Evolutionary conservation across 768 basidiomycete species (phyloP), one percentile per base, ranked within the genome.

Genomic region (Royoungia palumana): DNA sequence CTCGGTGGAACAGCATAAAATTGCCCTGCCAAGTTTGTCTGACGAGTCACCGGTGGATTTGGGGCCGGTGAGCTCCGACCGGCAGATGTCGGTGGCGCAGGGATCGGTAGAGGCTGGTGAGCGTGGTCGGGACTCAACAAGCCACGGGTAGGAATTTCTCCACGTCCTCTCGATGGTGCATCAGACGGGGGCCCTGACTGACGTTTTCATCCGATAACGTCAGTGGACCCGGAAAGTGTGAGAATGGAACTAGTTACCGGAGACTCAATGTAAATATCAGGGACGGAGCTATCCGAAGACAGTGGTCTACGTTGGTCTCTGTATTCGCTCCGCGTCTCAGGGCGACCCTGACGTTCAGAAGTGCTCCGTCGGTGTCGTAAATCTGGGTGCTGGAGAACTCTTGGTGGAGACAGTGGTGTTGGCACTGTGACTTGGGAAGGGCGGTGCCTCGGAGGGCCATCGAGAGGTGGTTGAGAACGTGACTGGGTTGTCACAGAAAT

Each of bases 211-310:
- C 17, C 50, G 41, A 27, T 50, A 44, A 51, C 34, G 48, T 61
- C 8, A 66, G 56, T 43, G 1, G 22, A 41, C 46, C 49, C 35
- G 36, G 53, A 51, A 50, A 42, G 17, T 47, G 48, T 35, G 17
- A 32, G 32, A 32, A 42, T 32, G 36, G 16, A 47, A 35, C 19
- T 43, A 61, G 46, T 59, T 54, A 67, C 66, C 51, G 66, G 66
- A 43, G 66, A 56, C 41, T 69, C 58, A 6, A 67, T 41, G 22
- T 35, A 63, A 50, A 67, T 67, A 41, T 69, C 66, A 55, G 66
- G 66, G 44, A 67, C 61, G 40, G 66, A 67, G 25, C 66, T 69
- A 36, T 69, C 66, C 27, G 67, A 69, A 21, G 67, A 67, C 14
- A 59, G 41, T 0, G 50, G 54, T 52, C 64, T 49, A 17, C 54